A percentile compares a stretch with the other conserved stretches of the same genome.
Conservation (phyloP, 352 stramenopile species). For the Phytopythium delawarense region DNA sequence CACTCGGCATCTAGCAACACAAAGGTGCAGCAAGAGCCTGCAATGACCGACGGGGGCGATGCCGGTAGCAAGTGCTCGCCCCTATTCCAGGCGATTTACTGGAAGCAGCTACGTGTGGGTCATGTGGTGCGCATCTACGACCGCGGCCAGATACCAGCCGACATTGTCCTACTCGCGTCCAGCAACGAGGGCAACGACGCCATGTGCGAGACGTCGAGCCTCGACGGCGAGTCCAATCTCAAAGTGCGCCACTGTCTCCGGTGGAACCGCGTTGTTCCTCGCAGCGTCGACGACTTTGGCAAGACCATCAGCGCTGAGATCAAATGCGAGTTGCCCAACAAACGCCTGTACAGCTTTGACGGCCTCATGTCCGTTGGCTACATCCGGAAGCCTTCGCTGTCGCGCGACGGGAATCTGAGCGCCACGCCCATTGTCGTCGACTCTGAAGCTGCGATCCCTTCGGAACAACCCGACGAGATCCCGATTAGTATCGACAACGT, state of each 20-base stretch:
- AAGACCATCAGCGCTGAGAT: constrained; percentile 52
- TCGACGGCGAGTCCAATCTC: constrained; percentile 82
- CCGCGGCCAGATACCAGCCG: constrained; percentile 87
- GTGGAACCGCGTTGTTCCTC: constrained; percentile 43
- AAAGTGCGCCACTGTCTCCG: constrained; percentile 70
- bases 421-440: constrained; percentile 11
- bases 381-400: constrained; percentile 4
- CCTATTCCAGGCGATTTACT: constrained; percentile 64
- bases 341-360: constrained; percentile 79
- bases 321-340: constrained; percentile 75
- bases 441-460: not conserved
- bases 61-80: not conserved
- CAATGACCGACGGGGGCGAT: not conserved
- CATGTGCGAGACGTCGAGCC: constrained; percentile 80
- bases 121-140: constrained; percentile 88
- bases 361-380: constrained; percentile 47
- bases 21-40: constrained; percentile 3
- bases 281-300: constrained; percentile 42
- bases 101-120: constrained; percentile 84
- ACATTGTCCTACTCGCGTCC: constrained; percentile 88
- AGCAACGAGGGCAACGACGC: constrained; percentile 65
- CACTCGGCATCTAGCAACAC: constrained; percentile 4
- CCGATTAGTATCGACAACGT: constrained; percentile 80
- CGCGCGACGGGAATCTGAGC: constrained; percentile 2
- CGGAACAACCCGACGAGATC: constrained; percentile 41